These are phyloP conservation scores for Rosa chinensis DNA, from an alignment of 306 rosid genomes.

Conservation along the genomic window DNA sequence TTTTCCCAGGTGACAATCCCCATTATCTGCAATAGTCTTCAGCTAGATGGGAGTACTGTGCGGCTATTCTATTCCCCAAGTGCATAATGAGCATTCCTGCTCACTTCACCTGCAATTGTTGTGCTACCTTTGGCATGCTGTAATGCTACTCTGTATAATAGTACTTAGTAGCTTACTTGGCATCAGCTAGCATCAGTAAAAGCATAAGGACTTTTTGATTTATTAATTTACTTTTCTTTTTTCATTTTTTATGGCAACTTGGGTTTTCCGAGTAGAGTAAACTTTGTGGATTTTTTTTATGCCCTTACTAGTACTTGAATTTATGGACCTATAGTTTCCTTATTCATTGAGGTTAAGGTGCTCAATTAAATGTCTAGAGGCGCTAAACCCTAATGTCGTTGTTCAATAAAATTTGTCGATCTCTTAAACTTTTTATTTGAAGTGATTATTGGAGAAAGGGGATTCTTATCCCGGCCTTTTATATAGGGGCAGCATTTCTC, in stretches of 20 bases:
- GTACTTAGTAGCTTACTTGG: neutral
- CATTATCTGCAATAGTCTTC: slow-evolving; percentile 1
- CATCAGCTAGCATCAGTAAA: slow-evolving; percentile 3
- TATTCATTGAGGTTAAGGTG: too few relatives aligned
- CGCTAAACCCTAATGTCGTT: too few relatives aligned
- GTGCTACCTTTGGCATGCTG: neutral
- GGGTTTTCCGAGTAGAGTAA: too few relatives aligned
- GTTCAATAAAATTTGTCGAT: too few relatives aligned
- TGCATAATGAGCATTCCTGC: neutral
- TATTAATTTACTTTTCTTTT: neutral
- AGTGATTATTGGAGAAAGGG: neutral
- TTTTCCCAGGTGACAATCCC: slow-evolving; percentile 30
- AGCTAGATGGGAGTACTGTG: neutral
- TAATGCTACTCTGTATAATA: neutral
- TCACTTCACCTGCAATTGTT: neutral
- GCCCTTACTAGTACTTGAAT: too few relatives aligned
- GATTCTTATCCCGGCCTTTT: too few relatives aligned
- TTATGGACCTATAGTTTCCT: too few relatives aligned
- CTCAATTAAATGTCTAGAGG: too few relatives aligned
- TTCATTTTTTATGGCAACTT: neutral
- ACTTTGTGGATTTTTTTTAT: too few relatives aligned
- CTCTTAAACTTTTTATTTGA: too few relatives aligned
- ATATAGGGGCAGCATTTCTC: neutral
- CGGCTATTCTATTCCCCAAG: neutral
- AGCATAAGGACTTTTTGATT: neutral